Evolutionary conservation across 169 alveolate species (phyloP).

Genomic region (Eimeria falciformis): DNA sequence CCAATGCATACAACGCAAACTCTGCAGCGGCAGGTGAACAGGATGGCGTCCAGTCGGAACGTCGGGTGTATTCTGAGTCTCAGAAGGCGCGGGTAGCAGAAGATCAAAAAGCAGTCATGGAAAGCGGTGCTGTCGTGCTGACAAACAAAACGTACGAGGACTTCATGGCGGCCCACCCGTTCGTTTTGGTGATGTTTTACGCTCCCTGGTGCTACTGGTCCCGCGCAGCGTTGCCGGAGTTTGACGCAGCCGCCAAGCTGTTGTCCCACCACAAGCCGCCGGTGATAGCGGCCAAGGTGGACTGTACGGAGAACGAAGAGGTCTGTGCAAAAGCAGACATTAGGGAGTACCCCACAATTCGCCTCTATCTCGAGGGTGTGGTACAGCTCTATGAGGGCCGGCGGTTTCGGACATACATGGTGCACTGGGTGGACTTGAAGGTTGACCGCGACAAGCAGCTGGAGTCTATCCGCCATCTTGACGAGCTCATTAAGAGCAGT

Average conservation of each 20-base stretch:
- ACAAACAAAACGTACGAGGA: slow-evolving; percentile 2
- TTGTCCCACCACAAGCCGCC: slow-evolving; percentile 75
- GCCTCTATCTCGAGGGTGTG: slow-evolving; percentile 75
- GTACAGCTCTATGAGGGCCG: slow-evolving; percentile 86
- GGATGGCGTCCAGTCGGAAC: slow-evolving; percentile 19
- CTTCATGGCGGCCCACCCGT: slow-evolving; percentile 53
- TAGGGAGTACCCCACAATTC: slow-evolving; percentile 78
- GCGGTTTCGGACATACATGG: slow-evolving; percentile 89
- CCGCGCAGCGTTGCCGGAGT: slow-evolving; percentile 69
- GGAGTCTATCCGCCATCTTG: slow-evolving; percentile 33
- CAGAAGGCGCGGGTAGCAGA: slow-evolving; percentile 37
- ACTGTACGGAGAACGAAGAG: slow-evolving; percentile 71
- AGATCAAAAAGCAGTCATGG: slow-evolving; percentile 48
- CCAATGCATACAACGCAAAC: no score
- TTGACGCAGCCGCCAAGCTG: slow-evolving; percentile 65
- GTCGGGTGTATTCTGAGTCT: slow-evolving; percentile 26
- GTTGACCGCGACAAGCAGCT: slow-evolving; percentile 74
- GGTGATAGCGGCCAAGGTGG: slow-evolving; percentile 65
- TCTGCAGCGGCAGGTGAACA: background rate
- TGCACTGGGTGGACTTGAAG: slow-evolving; percentile 87
- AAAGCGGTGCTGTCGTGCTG: slow-evolving; percentile 62
- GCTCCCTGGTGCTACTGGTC: slow-evolving; percentile 81
- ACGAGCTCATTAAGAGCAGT: slow-evolving; percentile 57
- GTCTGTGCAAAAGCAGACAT: slow-evolving; percentile 66
- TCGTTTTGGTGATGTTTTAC: slow-evolving; percentile 69